Evolutionary conservation across 257 asterid species (phyloP).

Genomic region (Solanum raphanifolium): DNA sequence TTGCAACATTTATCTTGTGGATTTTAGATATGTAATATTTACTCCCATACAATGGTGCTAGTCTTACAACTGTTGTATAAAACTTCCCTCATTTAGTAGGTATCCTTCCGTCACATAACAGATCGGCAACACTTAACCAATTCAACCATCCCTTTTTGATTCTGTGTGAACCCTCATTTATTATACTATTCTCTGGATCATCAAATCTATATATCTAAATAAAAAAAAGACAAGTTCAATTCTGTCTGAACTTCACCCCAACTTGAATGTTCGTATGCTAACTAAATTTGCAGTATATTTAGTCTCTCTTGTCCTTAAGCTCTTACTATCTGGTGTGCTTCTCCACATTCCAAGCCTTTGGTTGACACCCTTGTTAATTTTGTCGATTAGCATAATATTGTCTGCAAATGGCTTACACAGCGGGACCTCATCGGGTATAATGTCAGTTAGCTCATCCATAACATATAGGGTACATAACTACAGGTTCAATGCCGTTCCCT

Average conservation of each 20-base stretch:
- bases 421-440: background rate
- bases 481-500: background rate
- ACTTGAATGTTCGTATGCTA: background rate
- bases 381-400: background rate
- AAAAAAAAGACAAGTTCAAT: background rate
- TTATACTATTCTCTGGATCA: background rate
- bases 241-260: background rate
- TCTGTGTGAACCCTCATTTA: background rate
- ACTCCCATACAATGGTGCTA: background rate
- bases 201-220: background rate
- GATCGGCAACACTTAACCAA: background rate
- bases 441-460: background rate
- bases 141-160: background rate
- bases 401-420: background rate
- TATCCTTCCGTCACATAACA: background rate
- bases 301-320: background rate
- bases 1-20: background rate
- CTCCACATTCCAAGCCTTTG: background rate
- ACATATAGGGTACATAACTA: background rate
- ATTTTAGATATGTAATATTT: background rate
- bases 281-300: background rate
- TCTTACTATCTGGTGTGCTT: background rate
- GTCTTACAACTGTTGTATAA: background rate
- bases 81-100: background rate
- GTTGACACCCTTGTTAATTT: background rate